phyloP scores from a whole-genome alignment of 805 yeast genomes.

The Barnettozyma siamensis region DNA sequence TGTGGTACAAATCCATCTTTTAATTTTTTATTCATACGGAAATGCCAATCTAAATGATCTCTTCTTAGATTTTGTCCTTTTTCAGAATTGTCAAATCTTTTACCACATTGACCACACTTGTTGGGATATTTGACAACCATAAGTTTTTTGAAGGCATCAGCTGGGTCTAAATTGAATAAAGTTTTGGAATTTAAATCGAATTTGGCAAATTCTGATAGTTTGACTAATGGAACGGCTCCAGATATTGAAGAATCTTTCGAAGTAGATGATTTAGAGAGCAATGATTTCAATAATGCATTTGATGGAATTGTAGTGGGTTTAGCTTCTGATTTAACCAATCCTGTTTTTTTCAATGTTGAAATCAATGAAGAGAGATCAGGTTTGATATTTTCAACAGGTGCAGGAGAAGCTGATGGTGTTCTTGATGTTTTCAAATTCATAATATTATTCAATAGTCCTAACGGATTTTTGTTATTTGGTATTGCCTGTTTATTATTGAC shows the following conservation, averaged over 20 bases:
- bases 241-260: too few relatives aligned
- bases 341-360: slow-evolving; percentile 16
- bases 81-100: slow-evolving; percentile 61
- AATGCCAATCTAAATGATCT: slow-evolving; percentile 92
- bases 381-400: slow-evolving; percentile 1
- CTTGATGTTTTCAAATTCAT: slow-evolving; percentile 14
- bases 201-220: slow-evolving; percentile 12
- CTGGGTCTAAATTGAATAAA: slow-evolving; percentile 36
- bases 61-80: slow-evolving; percentile 50
- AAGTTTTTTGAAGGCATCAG: slow-evolving; percentile 26
- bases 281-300: slow-evolving; percentile 6
- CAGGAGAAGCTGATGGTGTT: slow-evolving; percentile 7
- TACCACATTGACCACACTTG: slow-evolving; percentile 88
- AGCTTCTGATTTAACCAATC: slow-evolving; percentile 16
- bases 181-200: slow-evolving; percentile 27
- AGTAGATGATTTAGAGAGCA: slow-evolving; percentile 3
- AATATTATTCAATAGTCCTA: slow-evolving; percentile 17
- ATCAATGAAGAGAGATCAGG: slow-evolving; percentile 17
- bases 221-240: background rate
- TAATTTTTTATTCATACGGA: slow-evolving; percentile 78
- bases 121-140: slow-evolving; percentile 42
- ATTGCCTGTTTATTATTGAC: background rate
- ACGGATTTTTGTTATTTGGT: slow-evolving; percentile 8
- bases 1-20: slow-evolving; percentile 51
- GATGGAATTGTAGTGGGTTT: slow-evolving; percentile 7